These are phyloP conservation scores for Verticillium albo-atrum DNA, from an alignment of 2,329 filamentous ascomycete species.

Conservation along the genomic window DNA sequence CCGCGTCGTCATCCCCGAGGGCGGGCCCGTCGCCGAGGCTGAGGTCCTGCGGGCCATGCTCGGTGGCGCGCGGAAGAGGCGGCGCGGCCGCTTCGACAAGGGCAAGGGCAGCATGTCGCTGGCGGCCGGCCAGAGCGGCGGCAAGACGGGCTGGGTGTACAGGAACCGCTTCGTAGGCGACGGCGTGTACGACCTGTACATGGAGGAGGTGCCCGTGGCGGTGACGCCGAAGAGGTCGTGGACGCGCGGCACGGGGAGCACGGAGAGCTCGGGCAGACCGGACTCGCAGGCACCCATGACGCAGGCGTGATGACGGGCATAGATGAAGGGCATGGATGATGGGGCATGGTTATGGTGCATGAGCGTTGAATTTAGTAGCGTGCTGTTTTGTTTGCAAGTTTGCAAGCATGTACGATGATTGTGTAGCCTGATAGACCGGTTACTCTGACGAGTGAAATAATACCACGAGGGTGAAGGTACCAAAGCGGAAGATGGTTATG, in stretches of 20 bases:
- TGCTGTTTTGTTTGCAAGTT: too few relatives aligned
- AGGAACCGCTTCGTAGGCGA: constrained; percentile 2
- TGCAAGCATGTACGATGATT: too few relatives aligned
- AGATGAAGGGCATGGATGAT: too few relatives aligned
- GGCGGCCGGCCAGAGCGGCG: not conserved
- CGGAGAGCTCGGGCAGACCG: too few relatives aligned
- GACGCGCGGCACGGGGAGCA: not conserved
- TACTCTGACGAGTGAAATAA: too few relatives aligned
- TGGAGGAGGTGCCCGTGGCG: constrained; percentile 7
- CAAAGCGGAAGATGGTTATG: too few relatives aligned
- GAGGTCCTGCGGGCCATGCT: constrained; percentile 12
- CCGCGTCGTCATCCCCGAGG: constrained; percentile 17
- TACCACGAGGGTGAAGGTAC: too few relatives aligned
- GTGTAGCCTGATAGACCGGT: too few relatives aligned
- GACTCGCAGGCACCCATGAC: too few relatives aligned
- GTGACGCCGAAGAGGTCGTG: not conserved
- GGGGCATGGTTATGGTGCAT: too few relatives aligned
- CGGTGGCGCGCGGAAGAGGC: not conserved
- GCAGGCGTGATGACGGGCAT: too few relatives aligned
- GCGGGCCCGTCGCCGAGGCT: constrained; percentile 9
- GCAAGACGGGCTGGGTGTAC: constrained; percentile 9
- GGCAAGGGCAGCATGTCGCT: not conserved
- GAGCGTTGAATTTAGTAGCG: too few relatives aligned
- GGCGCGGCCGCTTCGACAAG: not conserved
- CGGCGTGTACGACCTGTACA: constrained; percentile 10